phyloP scores from a whole-genome alignment of 2,329 filamentous ascomycete species.

The Metarhizium rileyi region DNA sequence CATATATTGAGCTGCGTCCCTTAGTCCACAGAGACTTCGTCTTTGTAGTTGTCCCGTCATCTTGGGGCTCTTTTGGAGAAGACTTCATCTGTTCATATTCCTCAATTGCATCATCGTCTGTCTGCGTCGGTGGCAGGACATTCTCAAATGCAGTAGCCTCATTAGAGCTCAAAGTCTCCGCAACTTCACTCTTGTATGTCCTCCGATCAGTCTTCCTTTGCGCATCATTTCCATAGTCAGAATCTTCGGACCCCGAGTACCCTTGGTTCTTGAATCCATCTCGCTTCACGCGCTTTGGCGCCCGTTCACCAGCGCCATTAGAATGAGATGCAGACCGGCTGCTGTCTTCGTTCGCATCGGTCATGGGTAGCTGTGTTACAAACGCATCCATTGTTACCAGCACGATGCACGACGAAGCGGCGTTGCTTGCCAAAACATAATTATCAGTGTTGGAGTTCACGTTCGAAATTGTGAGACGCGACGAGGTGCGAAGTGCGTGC shows the following conservation, averaged over 20 bases:
- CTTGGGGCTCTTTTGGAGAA: slow-evolving; percentile 33
- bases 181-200: slow-evolving; percentile 8
- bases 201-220: not conserved
- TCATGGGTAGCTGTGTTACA: slow-evolving; percentile 20
- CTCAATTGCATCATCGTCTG: slow-evolving; percentile 62
- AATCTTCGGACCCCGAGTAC: slow-evolving; percentile 14
- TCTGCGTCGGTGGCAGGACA: slow-evolving; percentile 57
- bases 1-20: slow-evolving; percentile 84
- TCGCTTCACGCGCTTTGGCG: slow-evolving; percentile 22
- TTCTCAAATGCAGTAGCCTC: slow-evolving; percentile 28
- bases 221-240: slow-evolving; percentile 7
- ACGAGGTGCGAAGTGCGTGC: slow-evolving; percentile 11
- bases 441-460: not conserved
- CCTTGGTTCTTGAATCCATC: slow-evolving; percentile 15
- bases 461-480: slow-evolving; percentile 5
- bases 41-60: slow-evolving; percentile 32
- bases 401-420: slow-evolving; percentile 6
- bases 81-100: slow-evolving; percentile 66
- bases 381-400: slow-evolving; percentile 28
- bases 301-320: slow-evolving; percentile 12
- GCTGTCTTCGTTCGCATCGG: slow-evolving; percentile 8
- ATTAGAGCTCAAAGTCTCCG: slow-evolving; percentile 9
- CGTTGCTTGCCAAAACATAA: not conserved
- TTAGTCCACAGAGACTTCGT: slow-evolving; percentile 47
- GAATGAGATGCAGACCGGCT: not conserved